Evolutionary conservation across 371 early-diverging fungal species (phyloP).

Genomic region (Apophysomyces ossiformis): DNA sequence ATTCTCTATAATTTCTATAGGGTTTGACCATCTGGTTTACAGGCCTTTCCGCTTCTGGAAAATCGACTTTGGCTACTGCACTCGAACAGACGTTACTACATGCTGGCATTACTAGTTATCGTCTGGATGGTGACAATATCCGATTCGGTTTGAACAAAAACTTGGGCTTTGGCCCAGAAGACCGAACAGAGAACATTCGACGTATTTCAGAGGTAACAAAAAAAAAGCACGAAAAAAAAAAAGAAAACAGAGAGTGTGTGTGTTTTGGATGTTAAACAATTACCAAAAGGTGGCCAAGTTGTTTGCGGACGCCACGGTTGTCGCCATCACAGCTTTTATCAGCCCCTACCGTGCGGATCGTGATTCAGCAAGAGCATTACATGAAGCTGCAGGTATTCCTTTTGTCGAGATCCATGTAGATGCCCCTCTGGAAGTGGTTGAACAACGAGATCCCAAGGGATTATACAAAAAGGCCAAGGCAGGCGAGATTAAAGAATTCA

Average conservation of each 20-base stretch:
- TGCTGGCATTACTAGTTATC: constrained; percentile 74
- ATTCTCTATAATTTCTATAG: constrained; percentile 27
- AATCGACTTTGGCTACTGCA: constrained; percentile 90
- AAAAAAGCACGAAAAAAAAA: constrained; percentile 14
- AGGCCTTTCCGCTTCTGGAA: constrained; percentile 93
- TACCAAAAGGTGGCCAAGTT: constrained; percentile 75
- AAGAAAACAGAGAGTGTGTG: too few species aligned
- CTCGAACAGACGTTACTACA: constrained; percentile 87
- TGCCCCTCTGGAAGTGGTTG: constrained; percentile 86
- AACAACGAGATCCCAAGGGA: constrained; percentile 94
- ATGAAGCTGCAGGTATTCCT: constrained; percentile 74
- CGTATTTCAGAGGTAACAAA: constrained; percentile 81
- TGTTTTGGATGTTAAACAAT: too few species aligned
- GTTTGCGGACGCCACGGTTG: constrained; percentile 83
- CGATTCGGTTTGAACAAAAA: constrained; percentile 95
- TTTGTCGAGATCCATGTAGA: constrained; percentile 89
- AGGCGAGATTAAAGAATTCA: constrained; percentile 93
- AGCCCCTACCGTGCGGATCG: constrained; percentile 88
- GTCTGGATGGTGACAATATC: constrained; percentile 95
- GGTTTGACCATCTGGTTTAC: constrained; percentile 93
- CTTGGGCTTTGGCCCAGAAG: constrained; percentile 89
- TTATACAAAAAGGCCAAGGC: constrained; percentile 94
- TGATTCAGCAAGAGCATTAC: constrained; percentile 78
- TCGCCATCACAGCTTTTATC: constrained; percentile 91
- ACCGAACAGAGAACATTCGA: constrained; percentile 93